phyloP scores from a whole-genome alignment of 2,329 filamentous ascomycete genomes.

The Alternaria triticina region DNA sequence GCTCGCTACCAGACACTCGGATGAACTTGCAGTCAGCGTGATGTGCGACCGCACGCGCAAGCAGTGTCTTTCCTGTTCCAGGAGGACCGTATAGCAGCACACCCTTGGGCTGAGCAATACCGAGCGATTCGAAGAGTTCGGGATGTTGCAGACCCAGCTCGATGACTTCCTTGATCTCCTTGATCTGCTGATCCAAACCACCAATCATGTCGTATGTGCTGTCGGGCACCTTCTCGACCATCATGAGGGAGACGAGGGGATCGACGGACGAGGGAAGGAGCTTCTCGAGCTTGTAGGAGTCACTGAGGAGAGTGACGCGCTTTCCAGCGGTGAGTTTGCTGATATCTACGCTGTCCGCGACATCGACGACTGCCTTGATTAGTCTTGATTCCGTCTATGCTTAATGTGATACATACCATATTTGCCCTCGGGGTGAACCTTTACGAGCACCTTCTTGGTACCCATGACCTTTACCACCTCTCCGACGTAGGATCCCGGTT shows the following conservation, averaged over 20 bases:
- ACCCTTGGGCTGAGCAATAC: slow-evolving; percentile 97
- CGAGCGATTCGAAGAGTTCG: slow-evolving; percentile 97
- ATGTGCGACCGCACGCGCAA: slow-evolving; percentile 94
- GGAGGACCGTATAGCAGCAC: slow-evolving; percentile 96
- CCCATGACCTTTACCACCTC: slow-evolving; percentile 99
- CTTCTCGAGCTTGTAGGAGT: slow-evolving; percentile 98
- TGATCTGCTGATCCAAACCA: slow-evolving; percentile 97
- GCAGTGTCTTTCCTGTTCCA: slow-evolving; percentile 94
- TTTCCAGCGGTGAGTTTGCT: slow-evolving; percentile 96
- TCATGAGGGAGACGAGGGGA: slow-evolving; percentile 98
- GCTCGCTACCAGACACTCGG: slow-evolving; percentile 90
- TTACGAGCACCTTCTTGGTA: slow-evolving; percentile 98
- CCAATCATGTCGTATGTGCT: slow-evolving; percentile 99
- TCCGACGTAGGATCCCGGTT: slow-evolving; percentile 96
- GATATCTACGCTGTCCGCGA: slow-evolving; percentile 92
- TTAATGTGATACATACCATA: slow-evolving; percentile 71
- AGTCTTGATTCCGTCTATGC: not conserved
- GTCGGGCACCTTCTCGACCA: slow-evolving; percentile 99
- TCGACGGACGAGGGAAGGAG: slow-evolving; percentile 98
- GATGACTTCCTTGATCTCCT: slow-evolving; percentile 99
- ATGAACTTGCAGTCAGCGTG: slow-evolving; percentile 99
- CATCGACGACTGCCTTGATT: slow-evolving; percentile 78
- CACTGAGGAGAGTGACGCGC: slow-evolving; percentile 93
- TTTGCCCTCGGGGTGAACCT: slow-evolving; percentile 99
- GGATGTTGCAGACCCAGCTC: slow-evolving; percentile 98